These are phyloP conservation scores for Penicillium frequentans DNA, from an alignment of 2,329 filamentous ascomycete genomes.

Conservation along the genomic window DNA sequence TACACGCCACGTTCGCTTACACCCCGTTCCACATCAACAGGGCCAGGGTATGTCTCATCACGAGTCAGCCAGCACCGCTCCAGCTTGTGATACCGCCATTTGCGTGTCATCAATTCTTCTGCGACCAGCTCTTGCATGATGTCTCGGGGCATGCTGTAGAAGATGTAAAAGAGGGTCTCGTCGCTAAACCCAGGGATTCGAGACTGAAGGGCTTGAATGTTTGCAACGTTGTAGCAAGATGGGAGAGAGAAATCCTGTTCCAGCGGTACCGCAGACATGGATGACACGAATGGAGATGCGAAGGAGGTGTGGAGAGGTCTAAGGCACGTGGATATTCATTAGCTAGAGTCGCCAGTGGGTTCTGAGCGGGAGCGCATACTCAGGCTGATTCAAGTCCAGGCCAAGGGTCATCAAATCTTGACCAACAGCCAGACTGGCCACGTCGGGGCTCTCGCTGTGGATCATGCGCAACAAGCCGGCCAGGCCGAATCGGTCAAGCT, in stretches of 20 bases:
- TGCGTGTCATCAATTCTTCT: constrained; percentile 58
- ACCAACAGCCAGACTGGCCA: constrained; percentile 58
- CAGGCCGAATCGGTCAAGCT: constrained; percentile 61
- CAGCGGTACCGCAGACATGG: constrained; percentile 56
- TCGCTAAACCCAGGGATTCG: constrained; percentile 61
- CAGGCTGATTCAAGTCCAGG: constrained; percentile 62
- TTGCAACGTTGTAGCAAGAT: constrained; percentile 64
- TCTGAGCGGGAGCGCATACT: constrained; percentile 44
- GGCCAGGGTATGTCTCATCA: constrained; percentile 48
- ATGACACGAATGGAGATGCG: constrained; percentile 62
- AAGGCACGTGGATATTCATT: constrained; percentile 16
- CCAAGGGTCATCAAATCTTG: constrained; percentile 65
- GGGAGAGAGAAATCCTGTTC: constrained; percentile 65
- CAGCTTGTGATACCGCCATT: constrained; percentile 56
- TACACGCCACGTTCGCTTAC: constrained; percentile 53
- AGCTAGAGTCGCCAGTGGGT: constrained; percentile 8
- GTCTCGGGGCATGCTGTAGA: constrained; percentile 67
- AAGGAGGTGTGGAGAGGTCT: constrained; percentile 65
- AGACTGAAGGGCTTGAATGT: constrained; percentile 61
- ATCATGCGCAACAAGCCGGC: constrained; percentile 60
- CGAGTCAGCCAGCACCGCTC: constrained; percentile 53
- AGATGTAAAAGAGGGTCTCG: constrained; percentile 69
- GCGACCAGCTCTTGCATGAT: constrained; percentile 67
- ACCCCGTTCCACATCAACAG: constrained; percentile 49
- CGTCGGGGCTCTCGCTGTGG: constrained; percentile 53